Conservation (phyloP, 164 flowering plant species). For the Umbellularia californica region DNA sequence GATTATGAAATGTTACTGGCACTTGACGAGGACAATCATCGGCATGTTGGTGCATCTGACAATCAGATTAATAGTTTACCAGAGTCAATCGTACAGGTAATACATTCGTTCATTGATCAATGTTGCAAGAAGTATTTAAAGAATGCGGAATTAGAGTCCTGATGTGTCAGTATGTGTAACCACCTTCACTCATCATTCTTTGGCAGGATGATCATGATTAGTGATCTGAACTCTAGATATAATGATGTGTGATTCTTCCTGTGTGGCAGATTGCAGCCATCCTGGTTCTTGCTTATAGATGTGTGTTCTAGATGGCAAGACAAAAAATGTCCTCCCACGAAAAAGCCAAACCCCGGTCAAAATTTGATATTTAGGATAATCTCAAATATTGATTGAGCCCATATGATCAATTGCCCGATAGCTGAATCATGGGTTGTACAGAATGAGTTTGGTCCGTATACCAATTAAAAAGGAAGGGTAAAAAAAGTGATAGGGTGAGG, state of each 20-base stretch:
- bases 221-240: neutral
- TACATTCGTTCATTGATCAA: neutral
- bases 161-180: neutral
- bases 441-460: neutral
- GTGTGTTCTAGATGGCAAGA: neutral
- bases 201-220: neutral
- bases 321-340: neutral
- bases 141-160: neutral
- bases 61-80: conserved; percentile 75
- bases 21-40: conserved; percentile 77
- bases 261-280: neutral
- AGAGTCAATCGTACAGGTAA: conserved; percentile 71
- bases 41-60: conserved; percentile 57
- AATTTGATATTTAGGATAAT: neutral
- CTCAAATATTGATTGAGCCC: too few relatives aligned
- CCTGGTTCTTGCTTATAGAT: neutral
- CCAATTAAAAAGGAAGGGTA: too few relatives aligned
- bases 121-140: neutral
- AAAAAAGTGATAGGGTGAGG: too few relatives aligned
- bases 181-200: neutral
- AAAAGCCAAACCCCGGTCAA: neutral
- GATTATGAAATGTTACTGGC: conserved; percentile 92
- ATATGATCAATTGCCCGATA: neutral
- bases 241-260: neutral
- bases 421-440: neutral